Conservation (phyloP, 169 alveolate species). For the Cryptosporidium viatorum region DNA sequence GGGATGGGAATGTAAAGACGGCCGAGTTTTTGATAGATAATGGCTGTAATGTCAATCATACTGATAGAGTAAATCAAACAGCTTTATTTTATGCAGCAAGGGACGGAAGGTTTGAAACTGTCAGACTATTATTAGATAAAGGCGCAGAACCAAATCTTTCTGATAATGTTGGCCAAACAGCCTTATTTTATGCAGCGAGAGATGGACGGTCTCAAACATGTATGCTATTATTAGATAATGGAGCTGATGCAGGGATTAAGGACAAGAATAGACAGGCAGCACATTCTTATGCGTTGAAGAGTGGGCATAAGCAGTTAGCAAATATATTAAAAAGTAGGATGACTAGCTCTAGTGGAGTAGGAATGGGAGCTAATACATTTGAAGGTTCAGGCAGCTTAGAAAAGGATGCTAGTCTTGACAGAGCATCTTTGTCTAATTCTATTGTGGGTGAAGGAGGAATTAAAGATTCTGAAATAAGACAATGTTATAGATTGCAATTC, state of each 20-base stretch:
- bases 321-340: conserved; percentile 79
- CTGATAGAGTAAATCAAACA: conserved; percentile 91
- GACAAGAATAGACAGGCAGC: conserved; percentile 91
- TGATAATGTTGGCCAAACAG: conserved; percentile 90
- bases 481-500: conserved; percentile 84
- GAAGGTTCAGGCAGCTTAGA: conserved; percentile 1
- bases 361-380: conserved; percentile 13
- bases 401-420: conserved; percentile 18
- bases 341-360: neutral
- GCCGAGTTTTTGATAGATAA: conserved; percentile 85
- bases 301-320: conserved; percentile 89
- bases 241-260: conserved; percentile 86
- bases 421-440: conserved; percentile 8
- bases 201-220: conserved; percentile 91
- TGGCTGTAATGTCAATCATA: conserved; percentile 91
- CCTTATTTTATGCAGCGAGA: conserved; percentile 92
- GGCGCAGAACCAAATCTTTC: conserved; percentile 89
- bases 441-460: conserved; percentile 28
- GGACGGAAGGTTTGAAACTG: conserved; percentile 90
- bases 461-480: conserved; percentile 70
- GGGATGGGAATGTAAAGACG: conserved; percentile 91
- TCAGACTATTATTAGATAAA: conserved; percentile 81
- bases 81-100: conserved; percentile 92
- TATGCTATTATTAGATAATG: conserved; percentile 87
- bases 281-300: conserved; percentile 89